Conservation (phyloP, 129 eudicot genomes). For the Silybum marianum region DNA sequence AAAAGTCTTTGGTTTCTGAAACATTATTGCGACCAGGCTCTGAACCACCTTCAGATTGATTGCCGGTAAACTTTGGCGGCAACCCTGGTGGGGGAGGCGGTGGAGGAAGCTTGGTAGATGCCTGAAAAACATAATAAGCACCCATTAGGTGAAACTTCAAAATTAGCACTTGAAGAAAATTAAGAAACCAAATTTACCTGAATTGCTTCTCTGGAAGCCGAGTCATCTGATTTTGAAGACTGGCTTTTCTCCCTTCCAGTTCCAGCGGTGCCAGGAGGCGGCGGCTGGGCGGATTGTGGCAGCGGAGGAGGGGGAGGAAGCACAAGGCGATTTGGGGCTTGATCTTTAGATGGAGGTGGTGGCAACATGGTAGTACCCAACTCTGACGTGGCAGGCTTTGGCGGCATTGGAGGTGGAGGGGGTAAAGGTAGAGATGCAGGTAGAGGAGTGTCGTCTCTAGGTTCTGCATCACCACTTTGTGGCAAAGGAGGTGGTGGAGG, state of each 20-base stretch:
- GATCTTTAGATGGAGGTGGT: slow-evolving; percentile 63
- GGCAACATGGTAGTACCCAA: slow-evolving; percentile 43
- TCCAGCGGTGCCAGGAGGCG: slow-evolving; percentile 69
- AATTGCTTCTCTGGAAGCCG: slow-evolving; percentile 34
- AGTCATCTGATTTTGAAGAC: slow-evolving; percentile 50
- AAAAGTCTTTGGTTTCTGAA: slow-evolving; percentile 48
- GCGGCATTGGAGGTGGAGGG: slow-evolving; percentile 90
- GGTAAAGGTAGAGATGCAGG: slow-evolving; percentile 84
- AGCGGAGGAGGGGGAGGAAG: slow-evolving; percentile 80
- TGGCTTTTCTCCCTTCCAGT: slow-evolving; percentile 48
- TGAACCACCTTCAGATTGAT: slow-evolving; percentile 47
- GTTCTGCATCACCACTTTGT: slow-evolving; percentile 55
- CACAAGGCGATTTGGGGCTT: slow-evolving; percentile 39
- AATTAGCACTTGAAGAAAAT: neutral
- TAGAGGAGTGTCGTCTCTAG: slow-evolving; percentile 49
- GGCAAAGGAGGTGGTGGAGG: slow-evolving; percentile 93
- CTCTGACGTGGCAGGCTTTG: slow-evolving; percentile 57
- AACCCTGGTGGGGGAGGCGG: slow-evolving; percentile 86
- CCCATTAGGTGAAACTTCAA: neutral
- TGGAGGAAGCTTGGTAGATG: slow-evolving; percentile 61
- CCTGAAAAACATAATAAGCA: slow-evolving; percentile 23
- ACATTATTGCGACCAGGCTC: slow-evolving; percentile 42
- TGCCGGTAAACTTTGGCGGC: slow-evolving; percentile 43
- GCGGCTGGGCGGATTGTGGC: slow-evolving; percentile 51
- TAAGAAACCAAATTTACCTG: slow-evolving; percentile 40